These are phyloP conservation scores for Monosporozyma yasuniensis DNA, from an alignment of 805 yeast genomes.

Conservation along the genomic window DNA sequence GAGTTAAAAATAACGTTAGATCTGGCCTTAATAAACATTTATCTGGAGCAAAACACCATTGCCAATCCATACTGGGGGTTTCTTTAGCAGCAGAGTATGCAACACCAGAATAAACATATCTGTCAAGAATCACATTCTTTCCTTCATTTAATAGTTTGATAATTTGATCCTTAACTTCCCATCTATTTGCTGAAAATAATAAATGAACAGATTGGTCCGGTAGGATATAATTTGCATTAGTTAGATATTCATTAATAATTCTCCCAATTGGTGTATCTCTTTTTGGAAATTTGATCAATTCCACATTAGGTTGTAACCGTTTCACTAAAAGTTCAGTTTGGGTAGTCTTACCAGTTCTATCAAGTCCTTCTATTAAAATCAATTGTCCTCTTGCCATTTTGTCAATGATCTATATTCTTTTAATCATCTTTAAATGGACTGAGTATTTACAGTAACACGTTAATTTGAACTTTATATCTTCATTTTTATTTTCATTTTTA, in stretches of 20 bases:
- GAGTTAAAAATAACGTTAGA: slow-evolving; percentile 63
- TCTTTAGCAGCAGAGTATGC: slow-evolving; percentile 83
- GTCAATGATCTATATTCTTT: neutral
- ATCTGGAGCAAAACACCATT: slow-evolving; percentile 82
- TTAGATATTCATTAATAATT: slow-evolving; percentile 65
- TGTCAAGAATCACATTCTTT: slow-evolving; percentile 57
- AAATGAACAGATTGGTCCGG: slow-evolving; percentile 80
- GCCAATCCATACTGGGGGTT: slow-evolving; percentile 40
- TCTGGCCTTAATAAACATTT: slow-evolving; percentile 83
- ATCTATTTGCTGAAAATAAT: slow-evolving; percentile 84
- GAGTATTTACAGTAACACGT: neutral
- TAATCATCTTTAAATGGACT: neutral
- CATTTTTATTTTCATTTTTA: neutral
- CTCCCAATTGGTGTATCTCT: slow-evolving; percentile 75
- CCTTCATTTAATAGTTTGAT: slow-evolving; percentile 41
- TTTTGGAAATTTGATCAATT: slow-evolving; percentile 76
- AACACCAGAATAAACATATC: slow-evolving; percentile 88
- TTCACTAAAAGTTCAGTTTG: slow-evolving; percentile 45
- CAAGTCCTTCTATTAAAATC: slow-evolving; percentile 85
- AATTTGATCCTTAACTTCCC: slow-evolving; percentile 65
- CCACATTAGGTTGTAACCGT: slow-evolving; percentile 28
- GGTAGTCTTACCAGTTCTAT: slow-evolving; percentile 89
- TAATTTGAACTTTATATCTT: too few species aligned
- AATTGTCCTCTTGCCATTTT: slow-evolving; percentile 50
- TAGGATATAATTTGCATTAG: slow-evolving; percentile 39